phyloP scores from a whole-genome alignment of 2,329 filamentous ascomycete genomes.

The Orbilia brochopaga region DNA sequence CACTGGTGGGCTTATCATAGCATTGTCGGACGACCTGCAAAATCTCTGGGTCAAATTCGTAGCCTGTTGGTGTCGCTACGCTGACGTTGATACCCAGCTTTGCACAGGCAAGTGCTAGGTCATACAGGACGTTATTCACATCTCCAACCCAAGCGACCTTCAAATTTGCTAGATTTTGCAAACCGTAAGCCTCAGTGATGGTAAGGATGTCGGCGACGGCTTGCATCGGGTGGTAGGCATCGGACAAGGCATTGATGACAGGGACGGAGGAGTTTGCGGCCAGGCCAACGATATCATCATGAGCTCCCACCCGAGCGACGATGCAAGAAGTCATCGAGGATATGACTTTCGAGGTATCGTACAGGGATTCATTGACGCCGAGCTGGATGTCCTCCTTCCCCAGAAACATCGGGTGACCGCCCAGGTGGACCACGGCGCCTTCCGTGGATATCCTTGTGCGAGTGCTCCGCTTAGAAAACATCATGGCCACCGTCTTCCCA shows the following conservation, averaged over 20 bases:
- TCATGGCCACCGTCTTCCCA: constrained; percentile 86
- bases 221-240: constrained; percentile 92
- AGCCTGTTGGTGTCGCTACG: constrained; percentile 84
- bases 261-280: constrained; percentile 77
- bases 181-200: constrained; percentile 70
- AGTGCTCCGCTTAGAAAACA: constrained; percentile 95
- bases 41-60: constrained; percentile 79
- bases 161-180: constrained; percentile 59
- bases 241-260: constrained; percentile 85
- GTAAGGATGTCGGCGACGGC: constrained; percentile 93
- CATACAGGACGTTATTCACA: constrained; percentile 95
- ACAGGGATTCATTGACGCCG: constrained; percentile 93
- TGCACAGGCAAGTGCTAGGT: constrained; percentile 82
- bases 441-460: constrained; percentile 93
- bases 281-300: constrained; percentile 74
- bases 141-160: constrained; percentile 97
- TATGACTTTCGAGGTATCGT: constrained; percentile 88
- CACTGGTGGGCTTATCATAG: constrained; percentile 37
- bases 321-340: constrained; percentile 91
- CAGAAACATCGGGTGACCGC: constrained; percentile 94
- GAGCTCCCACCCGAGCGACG: constrained; percentile 77
- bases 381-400: constrained; percentile 96
- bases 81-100: constrained; percentile 87
- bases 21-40: constrained; percentile 59
- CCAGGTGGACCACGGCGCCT: constrained; percentile 83